Evolutionary conservation across 305 asterid genomes (phyloP), one percentile per base, ranked within the genome.

Genomic region (Salvia sclarea): DNA sequence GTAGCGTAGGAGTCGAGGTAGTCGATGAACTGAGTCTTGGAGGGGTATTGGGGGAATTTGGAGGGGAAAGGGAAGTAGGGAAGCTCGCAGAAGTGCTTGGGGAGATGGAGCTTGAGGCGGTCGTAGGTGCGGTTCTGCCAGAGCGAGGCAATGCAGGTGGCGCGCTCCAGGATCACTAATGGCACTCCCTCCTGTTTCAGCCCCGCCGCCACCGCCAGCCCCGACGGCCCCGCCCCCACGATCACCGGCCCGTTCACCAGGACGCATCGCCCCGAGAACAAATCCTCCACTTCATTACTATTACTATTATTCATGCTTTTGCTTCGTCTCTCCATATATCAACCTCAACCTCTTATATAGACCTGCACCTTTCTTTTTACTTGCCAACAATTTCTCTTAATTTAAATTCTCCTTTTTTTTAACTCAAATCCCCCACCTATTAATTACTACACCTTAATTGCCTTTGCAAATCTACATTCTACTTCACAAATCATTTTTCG

Each of bases 181-280:
- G 98, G 96, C 1, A 87, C 96, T 5, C 91, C 91, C 66, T 89
- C 86, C 41, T 71, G 81, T 45, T 82, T 82, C 5, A 92, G 89
- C 20, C 96, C 96, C 0, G 96, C 98, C 1, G 75, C 96, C 12
- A 89, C 91, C 4, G 96, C 94, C 41, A 92, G 57, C 0, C 98
- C 96, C 0, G 98, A 92, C 1, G 98, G 98, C 1, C 98, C 98
- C 3, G 96, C 96, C 0, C 98, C 98, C 0, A 92, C 86, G 20
- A 92, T 88, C 1, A 92, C 88, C 0, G 98, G 98, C 22, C 96
- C 98, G 64, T 92, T 92, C 2, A 92, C 96, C 11, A 89, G 72
- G 13, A 89, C 61, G 76, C 97, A 81, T 13, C 89, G 79, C 20
- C 91, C 87, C 0, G 88, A 52, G 66, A 89, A 86, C 54, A 82